Percentiles rank a stretch among this genome's conserved stretches.
Evolutionary conservation across 2,329 filamentous ascomycete species (phyloP).

Genomic region (Colletotrichum sp.): DNA sequence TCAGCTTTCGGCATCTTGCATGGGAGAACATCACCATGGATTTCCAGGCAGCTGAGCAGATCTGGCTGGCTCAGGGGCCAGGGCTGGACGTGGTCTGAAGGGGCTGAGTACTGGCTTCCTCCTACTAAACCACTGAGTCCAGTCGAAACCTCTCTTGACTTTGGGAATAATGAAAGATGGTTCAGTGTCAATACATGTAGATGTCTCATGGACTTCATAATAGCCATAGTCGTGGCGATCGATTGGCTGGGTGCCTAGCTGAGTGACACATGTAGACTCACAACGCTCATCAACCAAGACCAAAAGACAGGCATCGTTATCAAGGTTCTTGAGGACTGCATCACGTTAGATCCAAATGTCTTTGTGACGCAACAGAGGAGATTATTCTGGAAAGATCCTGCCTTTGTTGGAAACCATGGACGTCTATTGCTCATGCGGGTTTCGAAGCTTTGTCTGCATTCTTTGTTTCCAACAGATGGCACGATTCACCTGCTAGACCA

Average conservation of each 20-base stretch:
- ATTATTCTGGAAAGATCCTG: not conserved
- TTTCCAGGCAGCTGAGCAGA: not conserved
- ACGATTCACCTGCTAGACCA: not conserved
- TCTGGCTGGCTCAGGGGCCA: not conserved
- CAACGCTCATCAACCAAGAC: not conserved
- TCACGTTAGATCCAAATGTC: not conserved
- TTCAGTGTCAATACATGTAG: not conserved
- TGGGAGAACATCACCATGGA: not conserved
- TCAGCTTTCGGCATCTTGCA: not conserved
- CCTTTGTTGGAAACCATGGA: not conserved
- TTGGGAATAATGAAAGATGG: not conserved
- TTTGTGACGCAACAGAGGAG: not conserved
- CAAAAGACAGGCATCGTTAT: not conserved
- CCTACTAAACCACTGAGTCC: not conserved
- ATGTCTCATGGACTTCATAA: not conserved
- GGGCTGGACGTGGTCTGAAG: not conserved
- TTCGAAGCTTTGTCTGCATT: not conserved
- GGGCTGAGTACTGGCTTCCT: not conserved
- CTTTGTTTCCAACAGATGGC: not conserved
- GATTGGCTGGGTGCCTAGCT: not conserved
- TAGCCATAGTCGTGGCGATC: not conserved
- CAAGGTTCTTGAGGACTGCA: not conserved
- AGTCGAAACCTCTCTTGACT: not conserved
- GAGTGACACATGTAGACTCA: accelerated
- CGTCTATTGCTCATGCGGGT: not conserved